phyloP scores from a whole-genome alignment of 1,284 basidiomycete species.

The Termitomyces sp. region DNA sequence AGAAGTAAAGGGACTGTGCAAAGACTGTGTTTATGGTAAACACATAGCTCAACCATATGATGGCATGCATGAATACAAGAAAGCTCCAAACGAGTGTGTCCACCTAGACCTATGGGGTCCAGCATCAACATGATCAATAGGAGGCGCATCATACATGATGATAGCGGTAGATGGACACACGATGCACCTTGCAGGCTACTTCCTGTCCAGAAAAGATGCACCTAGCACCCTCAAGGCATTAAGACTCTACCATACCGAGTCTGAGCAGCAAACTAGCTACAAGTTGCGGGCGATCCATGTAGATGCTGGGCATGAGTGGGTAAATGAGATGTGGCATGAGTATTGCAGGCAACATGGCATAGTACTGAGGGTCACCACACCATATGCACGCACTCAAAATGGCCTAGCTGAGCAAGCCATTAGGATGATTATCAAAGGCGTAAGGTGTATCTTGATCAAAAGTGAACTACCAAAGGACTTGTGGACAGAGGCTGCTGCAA shows the following conservation, averaged over 20 bases:
- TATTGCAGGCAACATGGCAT: not conserved
- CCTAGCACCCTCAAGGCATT: not conserved
- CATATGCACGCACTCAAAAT: not conserved
- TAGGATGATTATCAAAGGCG: not conserved
- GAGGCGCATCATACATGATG: not conserved
- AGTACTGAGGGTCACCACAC: not conserved
- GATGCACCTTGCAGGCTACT: not conserved
- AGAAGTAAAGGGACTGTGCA: too few species aligned
- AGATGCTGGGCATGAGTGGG: not conserved
- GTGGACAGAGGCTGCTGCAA: not conserved
- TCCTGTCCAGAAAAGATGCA: not conserved
- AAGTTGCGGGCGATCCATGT: not conserved
- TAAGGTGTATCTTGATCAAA: not conserved
- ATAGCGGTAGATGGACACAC: not conserved
- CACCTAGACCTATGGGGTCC: not conserved
- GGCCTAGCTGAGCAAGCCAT: not conserved
- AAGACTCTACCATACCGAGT: not conserved
- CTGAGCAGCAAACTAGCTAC: not conserved
- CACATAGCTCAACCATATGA: too few species aligned
- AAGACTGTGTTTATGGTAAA: too few species aligned
- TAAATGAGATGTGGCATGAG: not conserved
- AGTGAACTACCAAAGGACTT: not conserved
- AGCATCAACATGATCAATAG: not conserved
- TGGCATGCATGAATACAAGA: too few species aligned
- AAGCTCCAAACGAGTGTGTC: not conserved